phyloP scores from a whole-genome alignment of 257 asterid genomes.

The Nicotiana noctiflora region DNA sequence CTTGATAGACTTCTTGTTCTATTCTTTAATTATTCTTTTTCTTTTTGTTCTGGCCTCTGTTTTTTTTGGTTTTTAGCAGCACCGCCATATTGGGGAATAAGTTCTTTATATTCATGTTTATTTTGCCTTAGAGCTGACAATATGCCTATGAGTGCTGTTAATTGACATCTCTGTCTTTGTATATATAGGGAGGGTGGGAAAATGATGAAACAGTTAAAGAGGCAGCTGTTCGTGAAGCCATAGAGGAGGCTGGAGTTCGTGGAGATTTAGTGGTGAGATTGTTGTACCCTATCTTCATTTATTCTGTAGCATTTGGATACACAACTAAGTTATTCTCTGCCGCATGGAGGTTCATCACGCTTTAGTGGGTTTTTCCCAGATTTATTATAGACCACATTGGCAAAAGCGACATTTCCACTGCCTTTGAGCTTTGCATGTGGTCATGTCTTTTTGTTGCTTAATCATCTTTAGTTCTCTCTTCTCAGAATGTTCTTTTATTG shows the following conservation, averaged over 20 bases:
- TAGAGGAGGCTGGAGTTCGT: slow-evolving; percentile 96
- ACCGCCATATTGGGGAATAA: neutral
- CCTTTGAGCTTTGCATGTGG: neutral
- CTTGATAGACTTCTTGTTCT: neutral
- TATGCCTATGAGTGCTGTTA: neutral
- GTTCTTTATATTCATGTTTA: neutral
- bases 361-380: neutral
- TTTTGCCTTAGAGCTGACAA: neutral
- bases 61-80: neutral
- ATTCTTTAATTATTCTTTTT: neutral
- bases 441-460: neutral
- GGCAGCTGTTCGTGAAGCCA: slow-evolving; percentile 88
- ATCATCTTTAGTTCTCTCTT: neutral
- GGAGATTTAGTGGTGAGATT: slow-evolving; percentile 70
- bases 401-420: neutral
- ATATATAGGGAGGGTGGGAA: slow-evolving; percentile 90
- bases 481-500: neutral
- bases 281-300: neutral
- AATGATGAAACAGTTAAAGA: slow-evolving; percentile 90
- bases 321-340: neutral
- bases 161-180: neutral
- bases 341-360: neutral
- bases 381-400: neutral
- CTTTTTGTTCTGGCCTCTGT: neutral
- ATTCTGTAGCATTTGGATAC: neutral